Conservation (phyloP, 2,329 filamentous ascomycete species). For the Penicillium corylophilum region DNA sequence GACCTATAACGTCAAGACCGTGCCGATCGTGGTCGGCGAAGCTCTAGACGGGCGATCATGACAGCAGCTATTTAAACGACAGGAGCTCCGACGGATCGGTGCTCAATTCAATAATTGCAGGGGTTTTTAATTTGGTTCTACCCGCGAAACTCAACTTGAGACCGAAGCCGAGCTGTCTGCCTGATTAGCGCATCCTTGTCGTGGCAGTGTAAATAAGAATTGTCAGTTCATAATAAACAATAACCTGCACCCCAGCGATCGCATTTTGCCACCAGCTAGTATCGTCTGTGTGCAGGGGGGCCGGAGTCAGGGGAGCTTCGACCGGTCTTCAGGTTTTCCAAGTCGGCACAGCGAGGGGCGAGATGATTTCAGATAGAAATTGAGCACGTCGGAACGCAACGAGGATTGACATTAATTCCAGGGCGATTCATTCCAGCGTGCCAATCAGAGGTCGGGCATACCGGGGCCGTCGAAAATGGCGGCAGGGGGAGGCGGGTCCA, state of each 20-base stretch:
- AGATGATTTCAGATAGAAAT: not conserved
- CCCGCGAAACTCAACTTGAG: not conserved
- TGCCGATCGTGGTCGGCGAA: not conserved
- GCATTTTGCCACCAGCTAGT: slow-evolving; percentile 5
- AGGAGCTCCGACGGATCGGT: slow-evolving; percentile 6
- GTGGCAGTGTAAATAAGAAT: not conserved
- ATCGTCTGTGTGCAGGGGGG: not conserved
- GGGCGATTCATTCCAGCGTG: slow-evolving; percentile 20
- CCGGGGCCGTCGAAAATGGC: slow-evolving; percentile 21
- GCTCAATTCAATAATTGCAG: not conserved
- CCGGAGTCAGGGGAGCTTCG: slow-evolving; percentile 2
- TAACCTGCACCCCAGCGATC: slow-evolving; percentile 1
- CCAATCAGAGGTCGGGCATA: slow-evolving; percentile 23
- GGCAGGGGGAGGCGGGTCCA: slow-evolving; percentile 26
- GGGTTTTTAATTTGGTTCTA: not conserved
- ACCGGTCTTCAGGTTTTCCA: not conserved
- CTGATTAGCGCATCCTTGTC: not conserved
- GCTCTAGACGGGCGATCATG: slow-evolving; percentile 10
- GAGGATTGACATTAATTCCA: slow-evolving; percentile 15
- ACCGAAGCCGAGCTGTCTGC: not conserved
- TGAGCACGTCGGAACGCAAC: slow-evolving; percentile 5
- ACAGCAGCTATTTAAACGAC: slow-evolving; percentile 1
- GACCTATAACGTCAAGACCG: not conserved
- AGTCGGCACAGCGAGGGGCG: slow-evolving; percentile 4
- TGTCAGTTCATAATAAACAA: not conserved